phyloP scores from a whole-genome alignment of 1,139 yeast genomes.

The Pichia sp. region DNA sequence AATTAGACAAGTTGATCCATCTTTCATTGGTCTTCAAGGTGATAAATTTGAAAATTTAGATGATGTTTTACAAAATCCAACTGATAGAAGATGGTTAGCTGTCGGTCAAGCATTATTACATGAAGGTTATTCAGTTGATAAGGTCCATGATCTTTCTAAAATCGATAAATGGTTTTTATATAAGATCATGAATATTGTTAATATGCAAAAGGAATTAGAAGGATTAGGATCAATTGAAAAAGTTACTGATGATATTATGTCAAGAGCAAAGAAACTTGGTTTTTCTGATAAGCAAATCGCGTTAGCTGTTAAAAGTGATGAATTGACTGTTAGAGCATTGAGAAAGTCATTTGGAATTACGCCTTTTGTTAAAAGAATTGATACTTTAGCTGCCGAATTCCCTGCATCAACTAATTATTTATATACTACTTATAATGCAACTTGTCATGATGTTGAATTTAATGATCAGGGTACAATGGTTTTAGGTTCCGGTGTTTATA shows the following conservation, averaged over 20 bases:
- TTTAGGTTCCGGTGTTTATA: conserved; percentile 95
- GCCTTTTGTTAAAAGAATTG: conserved; percentile 95
- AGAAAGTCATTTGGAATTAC: conserved; percentile 74
- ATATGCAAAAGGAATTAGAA: conserved; percentile 79
- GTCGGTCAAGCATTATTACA: conserved; percentile 94
- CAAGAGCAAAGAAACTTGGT: conserved; percentile 86
- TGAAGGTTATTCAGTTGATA: conserved; percentile 84
- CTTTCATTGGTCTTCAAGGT: conserved; percentile 89
- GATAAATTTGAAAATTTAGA: conserved; percentile 75
- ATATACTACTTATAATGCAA: conserved; percentile 93
- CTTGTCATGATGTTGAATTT: conserved; percentile 75
- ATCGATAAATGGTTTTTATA: conserved; percentile 95
- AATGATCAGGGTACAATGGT: conserved; percentile 92
- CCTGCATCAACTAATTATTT: conserved; percentile 95
- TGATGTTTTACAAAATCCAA: conserved; percentile 76
- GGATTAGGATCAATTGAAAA: conserved; percentile 49
- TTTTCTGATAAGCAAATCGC: conserved; percentile 95
- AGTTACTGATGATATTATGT: conserved; percentile 62
- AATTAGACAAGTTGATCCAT: conserved; percentile 92
- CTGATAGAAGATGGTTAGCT: conserved; percentile 97
- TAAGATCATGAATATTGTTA: conserved; percentile 86
- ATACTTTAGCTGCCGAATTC: conserved; percentile 97
- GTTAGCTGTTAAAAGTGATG: conserved; percentile 53
- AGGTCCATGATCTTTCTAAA: conserved; percentile 82
- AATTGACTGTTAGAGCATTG: conserved; percentile 71